Percentiles rank a stretch among this genome's conserved stretches.
Conservation (phyloP, 352 stramenopile genomes). For the Bremia lactucae region DNA sequence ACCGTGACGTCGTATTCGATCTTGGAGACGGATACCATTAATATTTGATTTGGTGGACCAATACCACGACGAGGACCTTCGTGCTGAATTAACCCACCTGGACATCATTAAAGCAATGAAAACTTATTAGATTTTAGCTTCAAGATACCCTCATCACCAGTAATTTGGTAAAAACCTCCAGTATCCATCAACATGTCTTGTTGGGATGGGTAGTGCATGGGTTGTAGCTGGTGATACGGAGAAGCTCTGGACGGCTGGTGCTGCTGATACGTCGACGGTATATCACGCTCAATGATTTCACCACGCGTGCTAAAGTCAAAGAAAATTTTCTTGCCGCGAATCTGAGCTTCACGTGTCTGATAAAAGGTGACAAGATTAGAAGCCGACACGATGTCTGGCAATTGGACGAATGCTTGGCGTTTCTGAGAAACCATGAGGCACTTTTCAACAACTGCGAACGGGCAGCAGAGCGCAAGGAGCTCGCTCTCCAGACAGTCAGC, state of each 20-base stretch:
- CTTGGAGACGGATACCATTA: constrained; percentile 73
- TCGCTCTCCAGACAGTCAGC: constrained; percentile 75
- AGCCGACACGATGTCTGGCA: constrained; percentile 50
- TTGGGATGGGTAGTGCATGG: constrained; percentile 13
- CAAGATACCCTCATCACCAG: constrained; percentile 13
- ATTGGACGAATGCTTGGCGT: constrained; percentile 70
- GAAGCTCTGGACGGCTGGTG: constrained; percentile 13
- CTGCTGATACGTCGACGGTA: constrained; percentile 16
- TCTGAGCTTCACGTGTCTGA: constrained; percentile 55
- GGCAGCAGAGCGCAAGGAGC: constrained; percentile 67
- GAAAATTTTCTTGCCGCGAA: constrained; percentile 70
- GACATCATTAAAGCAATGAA: background rate
- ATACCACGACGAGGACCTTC: constrained; percentile 25
- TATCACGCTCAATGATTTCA: constrained; percentile 40
- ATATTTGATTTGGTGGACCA: constrained; percentile 46
- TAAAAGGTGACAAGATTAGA: constrained; percentile 75
- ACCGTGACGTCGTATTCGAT: constrained; percentile 79
- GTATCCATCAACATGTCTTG: constrained; percentile 10
- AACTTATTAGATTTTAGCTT: background rate
- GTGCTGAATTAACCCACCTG: constrained; percentile 12
- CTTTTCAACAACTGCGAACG: constrained; percentile 77
- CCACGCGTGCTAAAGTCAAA: constrained; percentile 66
- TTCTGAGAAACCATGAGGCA: constrained; percentile 62
- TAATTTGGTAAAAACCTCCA: too few species aligned
- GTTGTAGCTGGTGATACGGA: constrained; percentile 14